Percentiles rank a stretch among this genome's conserved stretches.
These are phyloP conservation scores for Wickerhamomyces chaumierensis DNA, from an alignment of 805 yeast genomes.

Conservation along the genomic window DNA sequence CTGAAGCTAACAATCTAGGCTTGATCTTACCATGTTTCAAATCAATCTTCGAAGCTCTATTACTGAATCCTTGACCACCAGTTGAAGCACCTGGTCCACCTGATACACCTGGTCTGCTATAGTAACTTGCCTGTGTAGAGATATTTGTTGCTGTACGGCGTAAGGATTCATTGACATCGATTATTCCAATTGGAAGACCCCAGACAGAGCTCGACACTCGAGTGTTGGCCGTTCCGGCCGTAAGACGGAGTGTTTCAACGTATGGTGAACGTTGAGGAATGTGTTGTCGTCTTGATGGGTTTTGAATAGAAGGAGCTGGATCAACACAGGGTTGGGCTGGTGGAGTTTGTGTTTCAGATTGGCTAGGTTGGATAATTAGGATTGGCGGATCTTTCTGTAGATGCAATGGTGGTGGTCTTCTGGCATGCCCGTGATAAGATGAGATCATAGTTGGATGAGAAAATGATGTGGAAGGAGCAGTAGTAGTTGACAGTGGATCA, in stretches of 20 bases:
- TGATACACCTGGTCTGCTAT: too few species aligned
- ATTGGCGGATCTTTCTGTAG: too few species aligned
- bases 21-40: conserved; percentile 52
- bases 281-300: conserved; percentile 12
- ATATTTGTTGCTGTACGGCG: conserved; percentile 5
- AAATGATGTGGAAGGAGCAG: too few species aligned
- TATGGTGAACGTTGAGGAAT: conserved; percentile 43
- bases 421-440: too few species aligned
- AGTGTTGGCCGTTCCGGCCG: conserved; percentile 37
- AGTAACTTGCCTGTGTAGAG: conserved; percentile 1
- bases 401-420: too few species aligned
- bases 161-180: conserved; percentile 29
- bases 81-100: too few species aligned
- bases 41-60: conserved; percentile 23
- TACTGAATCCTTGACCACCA: not conserved
- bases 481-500: too few species aligned
- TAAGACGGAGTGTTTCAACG: conserved; percentile 31
- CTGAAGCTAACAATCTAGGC: conserved; percentile 63
- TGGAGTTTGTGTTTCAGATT: too few species aligned
- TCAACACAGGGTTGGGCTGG: too few species aligned
- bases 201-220: conserved; percentile 34
- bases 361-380: too few species aligned
- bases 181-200: conserved; percentile 45
- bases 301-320: too few species aligned
- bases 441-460: too few species aligned